These are phyloP conservation scores for Neocatenulostroma microsporum DNA, from an alignment of 2,329 filamentous ascomycete species.

Conservation along the genomic window DNA sequence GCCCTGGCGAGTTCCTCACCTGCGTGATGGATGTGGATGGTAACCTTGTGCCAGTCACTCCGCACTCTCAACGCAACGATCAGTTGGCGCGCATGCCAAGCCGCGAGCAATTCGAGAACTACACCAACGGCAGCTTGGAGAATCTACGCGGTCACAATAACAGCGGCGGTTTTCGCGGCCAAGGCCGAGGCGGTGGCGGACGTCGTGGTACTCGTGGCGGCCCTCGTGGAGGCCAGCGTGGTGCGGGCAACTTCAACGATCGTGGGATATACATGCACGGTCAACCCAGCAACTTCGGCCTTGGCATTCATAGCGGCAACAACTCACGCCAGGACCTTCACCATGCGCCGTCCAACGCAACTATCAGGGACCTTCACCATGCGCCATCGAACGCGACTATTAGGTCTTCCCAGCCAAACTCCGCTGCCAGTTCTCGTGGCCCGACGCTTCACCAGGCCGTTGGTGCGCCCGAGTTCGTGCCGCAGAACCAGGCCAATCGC, in stretches of 20 bases:
- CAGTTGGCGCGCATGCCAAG: neutral
- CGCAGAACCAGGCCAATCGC: neutral
- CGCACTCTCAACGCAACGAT: too few relatives aligned
- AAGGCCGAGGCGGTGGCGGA: too few relatives aligned
- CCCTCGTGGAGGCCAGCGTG: neutral
- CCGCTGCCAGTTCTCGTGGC: too few relatives aligned
- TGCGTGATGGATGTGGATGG: constrained; percentile 7
- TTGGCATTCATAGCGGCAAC: neutral
- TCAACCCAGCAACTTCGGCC: neutral
- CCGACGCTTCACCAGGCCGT: constrained; percentile 2
- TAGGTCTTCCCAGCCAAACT: neutral
- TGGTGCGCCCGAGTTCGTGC: constrained; percentile 3
- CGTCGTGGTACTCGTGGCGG: too few relatives aligned
- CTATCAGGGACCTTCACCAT: neutral
- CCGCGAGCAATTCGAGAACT: neutral
- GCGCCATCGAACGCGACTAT: neutral
- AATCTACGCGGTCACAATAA: neutral
- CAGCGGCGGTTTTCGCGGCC: neutral
- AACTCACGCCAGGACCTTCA: too few relatives aligned
- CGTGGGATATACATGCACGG: neutral
- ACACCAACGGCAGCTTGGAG: neutral
- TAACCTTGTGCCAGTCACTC: constrained; percentile 3
- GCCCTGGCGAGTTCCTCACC: constrained; percentile 2
- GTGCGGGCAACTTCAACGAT: neutral
- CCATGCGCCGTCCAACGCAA: neutral